A percentile compares a stretch with the other conserved stretches of the same genome.
Conservation (phyloP, 2,329 filamentous ascomycete species). For the Penicillium sp. region DNA sequence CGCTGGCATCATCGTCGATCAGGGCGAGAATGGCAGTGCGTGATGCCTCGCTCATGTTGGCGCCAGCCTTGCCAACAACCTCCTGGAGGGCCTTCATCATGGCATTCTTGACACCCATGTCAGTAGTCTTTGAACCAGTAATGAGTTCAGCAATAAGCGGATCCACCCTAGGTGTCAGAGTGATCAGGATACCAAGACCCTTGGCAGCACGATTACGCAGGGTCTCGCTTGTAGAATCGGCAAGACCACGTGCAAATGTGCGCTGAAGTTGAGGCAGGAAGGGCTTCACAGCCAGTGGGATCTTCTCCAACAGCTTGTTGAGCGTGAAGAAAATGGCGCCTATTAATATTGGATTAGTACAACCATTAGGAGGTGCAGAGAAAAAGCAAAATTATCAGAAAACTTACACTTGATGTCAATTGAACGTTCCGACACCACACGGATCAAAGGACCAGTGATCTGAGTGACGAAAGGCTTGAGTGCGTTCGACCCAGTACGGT, state of each 20-base stretch:
- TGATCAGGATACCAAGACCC: constrained; percentile 92
- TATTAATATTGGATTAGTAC: constrained; percentile 18
- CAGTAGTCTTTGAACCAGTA: constrained; percentile 88
- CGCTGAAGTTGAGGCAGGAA: constrained; percentile 96
- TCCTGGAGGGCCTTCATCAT: constrained; percentile 98
- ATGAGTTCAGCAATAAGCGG: constrained; percentile 91
- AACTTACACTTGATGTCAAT: constrained; percentile 78
- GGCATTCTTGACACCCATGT: constrained; percentile 84
- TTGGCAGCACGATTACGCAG: constrained; percentile 87
- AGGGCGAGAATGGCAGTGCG: constrained; percentile 81
- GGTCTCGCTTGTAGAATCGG: constrained; percentile 88
- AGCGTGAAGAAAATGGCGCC: constrained; percentile 90
- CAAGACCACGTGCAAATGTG: constrained; percentile 94
- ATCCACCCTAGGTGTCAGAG: constrained; percentile 91
- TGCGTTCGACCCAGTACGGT: constrained; percentile 83
- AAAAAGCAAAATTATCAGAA: background rate
- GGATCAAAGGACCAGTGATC: constrained; percentile 95
- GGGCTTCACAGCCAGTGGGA: constrained; percentile 90
- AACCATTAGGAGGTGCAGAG: background rate
- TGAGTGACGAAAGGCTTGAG: constrained; percentile 95
- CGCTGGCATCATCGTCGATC: constrained; percentile 82
- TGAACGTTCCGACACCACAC: constrained; percentile 94
- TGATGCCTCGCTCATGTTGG: constrained; percentile 91
- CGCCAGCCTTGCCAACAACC: constrained; percentile 90
- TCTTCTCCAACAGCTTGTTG: constrained; percentile 95